Percentiles rank a stretch among this genome's conserved stretches.
Conservation (phyloP, 768 basidiomycete species). For the Thelephora ganbajun region DNA sequence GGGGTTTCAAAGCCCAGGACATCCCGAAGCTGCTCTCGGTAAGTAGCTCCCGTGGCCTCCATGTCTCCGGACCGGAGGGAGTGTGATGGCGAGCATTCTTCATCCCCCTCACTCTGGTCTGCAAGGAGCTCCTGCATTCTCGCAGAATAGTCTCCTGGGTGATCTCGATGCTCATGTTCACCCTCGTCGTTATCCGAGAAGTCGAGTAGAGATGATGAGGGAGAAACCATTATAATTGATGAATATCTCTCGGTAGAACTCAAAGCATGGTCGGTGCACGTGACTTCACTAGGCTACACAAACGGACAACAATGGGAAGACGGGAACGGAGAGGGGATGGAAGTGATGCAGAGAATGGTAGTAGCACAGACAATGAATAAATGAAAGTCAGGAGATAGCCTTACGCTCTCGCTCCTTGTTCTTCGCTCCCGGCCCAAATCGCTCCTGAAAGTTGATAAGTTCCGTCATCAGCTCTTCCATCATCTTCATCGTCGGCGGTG, state of each 20-base stretch:
- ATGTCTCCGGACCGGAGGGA: constrained; percentile 63
- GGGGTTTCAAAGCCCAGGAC: constrained; percentile 54
- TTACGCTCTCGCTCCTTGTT: constrained; percentile 22
- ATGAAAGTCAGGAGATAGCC: constrained; percentile 12
- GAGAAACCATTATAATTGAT: too few relatives aligned
- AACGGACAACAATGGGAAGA: too few relatives aligned
- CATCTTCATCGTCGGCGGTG: constrained; percentile 49
- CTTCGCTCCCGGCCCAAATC: constrained; percentile 52
- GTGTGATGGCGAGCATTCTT: constrained; percentile 37
- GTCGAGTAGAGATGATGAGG: too few relatives aligned
- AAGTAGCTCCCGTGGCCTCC: constrained; percentile 41
- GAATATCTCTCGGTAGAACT: too few relatives aligned
- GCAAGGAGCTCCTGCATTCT: constrained; percentile 57
- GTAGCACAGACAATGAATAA: too few relatives aligned
- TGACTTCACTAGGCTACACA: too few relatives aligned
- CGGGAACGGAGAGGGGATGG: too few relatives aligned
- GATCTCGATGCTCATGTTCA: constrained; percentile 22
- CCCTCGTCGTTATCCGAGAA: too few relatives aligned
- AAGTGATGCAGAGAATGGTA: too few relatives aligned
- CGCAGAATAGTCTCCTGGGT: constrained; percentile 46
- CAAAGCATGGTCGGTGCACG: not conserved
- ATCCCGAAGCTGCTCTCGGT: constrained; percentile 56
- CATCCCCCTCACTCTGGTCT: constrained; percentile 16
- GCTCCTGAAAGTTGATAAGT: constrained; percentile 77
- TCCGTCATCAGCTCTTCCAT: constrained; percentile 91